Percentiles rank a stretch among this genome's conserved stretches.
Evolutionary conservation across 2,329 filamentous ascomycete species (phyloP).

Genomic region (Exophiala bonariae): DNA sequence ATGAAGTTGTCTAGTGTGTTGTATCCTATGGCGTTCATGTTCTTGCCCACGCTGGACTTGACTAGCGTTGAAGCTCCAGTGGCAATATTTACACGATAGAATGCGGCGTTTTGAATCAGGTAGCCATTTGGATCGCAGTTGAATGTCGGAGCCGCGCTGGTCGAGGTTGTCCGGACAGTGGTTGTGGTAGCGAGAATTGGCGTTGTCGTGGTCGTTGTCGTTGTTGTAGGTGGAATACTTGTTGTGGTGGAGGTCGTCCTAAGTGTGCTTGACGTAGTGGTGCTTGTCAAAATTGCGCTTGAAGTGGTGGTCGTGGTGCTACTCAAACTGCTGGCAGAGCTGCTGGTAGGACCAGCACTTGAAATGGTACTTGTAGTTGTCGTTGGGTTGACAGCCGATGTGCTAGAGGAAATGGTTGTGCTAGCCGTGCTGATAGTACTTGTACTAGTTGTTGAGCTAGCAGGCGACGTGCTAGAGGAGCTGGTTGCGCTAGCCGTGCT

Average conservation of each 20-base stretch:
- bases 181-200: slow-evolving; percentile 25
- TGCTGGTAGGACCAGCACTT: too few species aligned
- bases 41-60: not conserved
- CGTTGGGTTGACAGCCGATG: too few species aligned
- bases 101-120: not conserved
- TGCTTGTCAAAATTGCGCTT: too few species aligned
- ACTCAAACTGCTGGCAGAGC: too few species aligned
- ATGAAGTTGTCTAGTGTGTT: not conserved
- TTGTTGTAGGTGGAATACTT: not conserved
- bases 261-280: too few species aligned
- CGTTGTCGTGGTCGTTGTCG: not conserved
- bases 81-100: not conserved
- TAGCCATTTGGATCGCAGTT: not conserved
- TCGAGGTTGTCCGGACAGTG: not conserved
- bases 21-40: not conserved
- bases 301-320: too few species aligned
- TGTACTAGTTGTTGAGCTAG: too few species aligned
- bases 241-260: not conserved
- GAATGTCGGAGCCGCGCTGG: not conserved
- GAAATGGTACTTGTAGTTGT: not conserved
- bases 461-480: too few species aligned
- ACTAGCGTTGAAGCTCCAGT: not conserved
- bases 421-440: too few species aligned
- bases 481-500: too few species aligned
- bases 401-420: too few species aligned